A percentile compares a stretch with the other conserved stretches of the same genome.
phyloP scores from a whole-genome alignment of 805 yeast species.

The Yamadazyma laniorum region DNA sequence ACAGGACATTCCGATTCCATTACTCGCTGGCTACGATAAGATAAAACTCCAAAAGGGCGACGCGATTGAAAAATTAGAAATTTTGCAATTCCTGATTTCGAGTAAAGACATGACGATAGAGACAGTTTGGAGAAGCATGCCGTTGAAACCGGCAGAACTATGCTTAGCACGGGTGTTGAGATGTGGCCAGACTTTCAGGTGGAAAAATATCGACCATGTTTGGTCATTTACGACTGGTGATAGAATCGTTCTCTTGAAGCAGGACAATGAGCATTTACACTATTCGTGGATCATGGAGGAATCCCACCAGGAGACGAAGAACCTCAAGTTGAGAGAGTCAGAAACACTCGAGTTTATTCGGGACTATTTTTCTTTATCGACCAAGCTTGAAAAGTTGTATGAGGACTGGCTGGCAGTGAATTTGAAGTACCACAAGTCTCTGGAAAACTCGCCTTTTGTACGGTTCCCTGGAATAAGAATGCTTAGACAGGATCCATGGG shows the following conservation, averaged over 20 bases:
- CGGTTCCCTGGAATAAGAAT: slow-evolving; percentile 73
- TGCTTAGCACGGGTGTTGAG: slow-evolving; percentile 63
- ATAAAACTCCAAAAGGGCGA: slow-evolving; percentile 1
- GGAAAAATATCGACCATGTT: slow-evolving; percentile 61
- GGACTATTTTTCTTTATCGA: slow-evolving; percentile 70
- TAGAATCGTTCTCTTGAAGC: slow-evolving; percentile 63
- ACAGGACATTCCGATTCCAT: slow-evolving; percentile 34
- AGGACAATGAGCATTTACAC: slow-evolving; percentile 50
- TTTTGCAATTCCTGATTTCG: neutral
- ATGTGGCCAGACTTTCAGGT: slow-evolving; percentile 84
- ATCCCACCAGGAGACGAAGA: slow-evolving; percentile 3
- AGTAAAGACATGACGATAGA: slow-evolving; percentile 30
- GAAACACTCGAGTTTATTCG: slow-evolving; percentile 45
- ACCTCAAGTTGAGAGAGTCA: slow-evolving; percentile 10
- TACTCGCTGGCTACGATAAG: neutral
- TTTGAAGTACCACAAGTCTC: slow-evolving; percentile 38
- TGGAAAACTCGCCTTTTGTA: slow-evolving; percentile 30
- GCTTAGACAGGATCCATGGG: slow-evolving; percentile 96
- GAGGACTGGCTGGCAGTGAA: slow-evolving; percentile 62
- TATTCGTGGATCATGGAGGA: slow-evolving; percentile 44
- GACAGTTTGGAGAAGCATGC: slow-evolving; percentile 22
- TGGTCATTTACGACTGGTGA: slow-evolving; percentile 68
- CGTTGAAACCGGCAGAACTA: slow-evolving; percentile 42
- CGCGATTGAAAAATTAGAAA: slow-evolving; percentile 5
- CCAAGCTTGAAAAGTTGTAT: slow-evolving; percentile 54